Conservation (phyloP, 371 early-diverging fungal genomes). For the Mucor mucedo region DNA sequence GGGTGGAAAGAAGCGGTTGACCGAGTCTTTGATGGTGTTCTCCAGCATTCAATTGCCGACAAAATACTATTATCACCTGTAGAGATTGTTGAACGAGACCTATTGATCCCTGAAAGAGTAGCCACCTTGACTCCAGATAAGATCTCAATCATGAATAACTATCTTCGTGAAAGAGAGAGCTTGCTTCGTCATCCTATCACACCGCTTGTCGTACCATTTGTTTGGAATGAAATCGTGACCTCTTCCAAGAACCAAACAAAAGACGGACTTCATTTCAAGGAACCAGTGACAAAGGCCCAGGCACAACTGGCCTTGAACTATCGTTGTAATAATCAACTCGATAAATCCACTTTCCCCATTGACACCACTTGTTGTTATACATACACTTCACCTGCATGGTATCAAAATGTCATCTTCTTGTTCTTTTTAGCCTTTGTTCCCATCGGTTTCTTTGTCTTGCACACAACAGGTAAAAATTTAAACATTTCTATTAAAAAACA, state of each 20-base stretch:
- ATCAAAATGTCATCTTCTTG: constrained; percentile 49
- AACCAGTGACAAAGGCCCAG: constrained; percentile 50
- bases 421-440: constrained; percentile 58
- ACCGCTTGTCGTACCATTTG: constrained; percentile 53
- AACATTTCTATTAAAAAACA: too few species aligned
- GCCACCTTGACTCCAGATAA: constrained; percentile 48
- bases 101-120: constrained; percentile 47
- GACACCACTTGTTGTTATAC: constrained; percentile 67
- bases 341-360: constrained; percentile 41
- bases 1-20: constrained; percentile 58
- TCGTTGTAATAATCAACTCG: constrained; percentile 62
- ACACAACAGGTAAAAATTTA: constrained; percentile 29
- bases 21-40: constrained; percentile 34
- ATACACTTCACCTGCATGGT: constrained; percentile 61
- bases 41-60: constrained; percentile 32
- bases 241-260: constrained; percentile 41
- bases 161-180: constrained; percentile 38
- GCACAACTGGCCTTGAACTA: constrained; percentile 66
- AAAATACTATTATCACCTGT: constrained; percentile 46
- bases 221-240: constrained; percentile 57
- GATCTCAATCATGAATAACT: constrained; percentile 61
- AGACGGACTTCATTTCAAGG: constrained; percentile 70
- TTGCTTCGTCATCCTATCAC: constrained; percentile 1
- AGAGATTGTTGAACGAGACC: constrained; percentile 39
- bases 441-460: constrained; percentile 31